Evolutionary conservation across 2,329 filamentous ascomycete species (phyloP), one percentile per base, ranked within the genome.

Genomic region (Remersonia thermophila): DNA sequence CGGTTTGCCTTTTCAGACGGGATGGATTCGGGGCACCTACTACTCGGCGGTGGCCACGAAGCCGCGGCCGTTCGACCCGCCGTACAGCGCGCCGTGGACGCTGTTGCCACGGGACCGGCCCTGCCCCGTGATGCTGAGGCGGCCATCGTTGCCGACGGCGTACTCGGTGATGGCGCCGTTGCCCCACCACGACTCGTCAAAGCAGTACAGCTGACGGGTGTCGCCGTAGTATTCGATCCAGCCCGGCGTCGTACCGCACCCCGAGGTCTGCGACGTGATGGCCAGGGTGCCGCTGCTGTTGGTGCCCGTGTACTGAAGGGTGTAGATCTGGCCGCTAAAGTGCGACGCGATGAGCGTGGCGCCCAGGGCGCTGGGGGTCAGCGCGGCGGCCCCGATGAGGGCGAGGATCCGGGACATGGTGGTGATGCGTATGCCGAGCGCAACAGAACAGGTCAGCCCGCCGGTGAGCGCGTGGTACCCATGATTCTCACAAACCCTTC

Each of bases 1-100:
- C n/a, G 5, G 6, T 7, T 29, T 11, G 20, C 27, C 18, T 7
- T 27, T 25, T 9, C 20, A 23, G 20, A 15, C 23, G 7, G n/a
- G n/a, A n/a, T n/a, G n/a, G 26, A 7, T 13, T 27, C 4, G 11
- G 8, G 8, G 10, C 5, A 41, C 45, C 42, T 53, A 66, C 63
- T 66, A 67, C 47, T 65, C 55, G 2, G 62, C 57, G 3, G 58
- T 55, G 2, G 61, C 62, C 35, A 66, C 54, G 47, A 62, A 67
- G 4, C 56, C 46, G 32, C 52, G 52, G 10, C 60, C 60, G 35
- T 60, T 50, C 4, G 44, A 29, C 3, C 56, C 56, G 3, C 59
- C 62, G 27, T 59, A 67, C 4, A 63, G 45, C 1, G 51, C 50
- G 27, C 60, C 61, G 40, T 65, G 58, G 4, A 66, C 56, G n/a